phyloP scores from a whole-genome alignment of 768 basidiomycete genomes.

The Artomyces pyxidatus region DNA sequence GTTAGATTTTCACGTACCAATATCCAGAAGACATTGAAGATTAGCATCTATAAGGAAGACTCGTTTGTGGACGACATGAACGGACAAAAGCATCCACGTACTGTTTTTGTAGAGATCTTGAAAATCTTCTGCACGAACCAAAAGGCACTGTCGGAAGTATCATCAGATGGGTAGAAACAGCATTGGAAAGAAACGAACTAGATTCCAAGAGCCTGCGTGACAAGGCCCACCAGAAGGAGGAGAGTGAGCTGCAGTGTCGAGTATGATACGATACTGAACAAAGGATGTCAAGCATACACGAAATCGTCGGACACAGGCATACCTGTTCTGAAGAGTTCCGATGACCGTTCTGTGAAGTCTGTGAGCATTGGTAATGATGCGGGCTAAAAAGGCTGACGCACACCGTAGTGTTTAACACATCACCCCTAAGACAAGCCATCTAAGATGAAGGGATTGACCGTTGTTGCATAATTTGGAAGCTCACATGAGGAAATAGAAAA shows the following conservation, averaged over 20 bases:
- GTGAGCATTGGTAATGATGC: neutral
- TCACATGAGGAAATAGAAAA: constrained; percentile 72
- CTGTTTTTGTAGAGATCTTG: constrained; percentile 56
- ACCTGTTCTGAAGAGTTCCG: constrained; percentile 66
- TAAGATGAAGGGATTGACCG: neutral
- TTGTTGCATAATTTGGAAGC: constrained; percentile 20
- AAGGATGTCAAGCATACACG: neutral
- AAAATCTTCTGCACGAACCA: constrained; percentile 64
- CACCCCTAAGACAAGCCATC: constrained; percentile 39
- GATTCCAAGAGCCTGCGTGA: constrained; percentile 57
- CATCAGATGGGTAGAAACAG: neutral
- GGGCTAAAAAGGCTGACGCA: constrained; percentile 25
- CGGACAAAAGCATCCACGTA: constrained; percentile 18
- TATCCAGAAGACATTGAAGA: constrained; percentile 68
- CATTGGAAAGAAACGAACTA: constrained; percentile 37
- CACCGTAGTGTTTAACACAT: constrained; percentile 71
- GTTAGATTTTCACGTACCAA: constrained; percentile 46
- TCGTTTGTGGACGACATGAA: neutral
- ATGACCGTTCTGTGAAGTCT: constrained; percentile 49
- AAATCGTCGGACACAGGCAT: neutral
- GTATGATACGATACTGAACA: constrained; percentile 53
- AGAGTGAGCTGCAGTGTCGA: constrained; percentile 66
- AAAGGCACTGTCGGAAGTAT: constrained; percentile 35
- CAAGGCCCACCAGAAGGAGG: constrained; percentile 57
- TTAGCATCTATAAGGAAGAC: constrained; percentile 46